A percentile compares a stretch with the other conserved stretches of the same genome.
Evolutionary conservation across 2,329 filamentous ascomycete genomes (phyloP).

Genomic region (Mycocentrospora acerina): DNA sequence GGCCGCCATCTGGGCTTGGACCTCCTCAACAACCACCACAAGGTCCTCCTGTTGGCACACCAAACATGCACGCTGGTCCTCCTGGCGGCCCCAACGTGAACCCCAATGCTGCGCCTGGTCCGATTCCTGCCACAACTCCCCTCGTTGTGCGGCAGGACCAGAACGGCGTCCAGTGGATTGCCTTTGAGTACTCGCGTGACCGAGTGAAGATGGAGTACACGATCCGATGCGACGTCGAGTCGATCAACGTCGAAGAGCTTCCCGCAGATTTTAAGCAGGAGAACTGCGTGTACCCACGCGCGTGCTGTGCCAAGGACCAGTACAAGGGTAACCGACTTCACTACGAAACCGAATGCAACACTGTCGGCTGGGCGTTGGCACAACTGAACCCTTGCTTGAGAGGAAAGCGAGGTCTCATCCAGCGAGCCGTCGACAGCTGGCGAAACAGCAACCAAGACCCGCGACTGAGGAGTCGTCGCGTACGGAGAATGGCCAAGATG

Average conservation of each 20-base stretch:
- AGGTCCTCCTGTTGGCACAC: conserved; percentile 43
- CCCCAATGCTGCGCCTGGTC: conserved; percentile 88
- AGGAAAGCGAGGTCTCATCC: conserved; percentile 92
- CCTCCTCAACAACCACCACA: conserved; percentile 44
- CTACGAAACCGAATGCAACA: conserved; percentile 98
- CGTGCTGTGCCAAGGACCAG: conserved; percentile 91
- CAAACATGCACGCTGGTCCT: conserved; percentile 43
- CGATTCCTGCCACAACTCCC: conserved; percentile 94
- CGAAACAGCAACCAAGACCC: conserved; percentile 98
- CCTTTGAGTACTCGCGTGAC: conserved; percentile 96
- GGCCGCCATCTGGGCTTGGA: conserved; percentile 53
- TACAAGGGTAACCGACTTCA: conserved; percentile 94
- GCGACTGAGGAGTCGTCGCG: conserved; percentile 82
- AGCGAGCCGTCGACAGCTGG: conserved; percentile 97
- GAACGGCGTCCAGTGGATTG: conserved; percentile 98
- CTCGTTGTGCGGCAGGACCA: conserved; percentile 91
- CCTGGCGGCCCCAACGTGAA: conserved; percentile 62
- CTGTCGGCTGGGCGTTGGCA: conserved; percentile 97
- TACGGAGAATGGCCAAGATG: conserved; percentile 95
- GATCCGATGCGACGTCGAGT: conserved; percentile 96
- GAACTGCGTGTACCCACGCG: conserved; percentile 96
- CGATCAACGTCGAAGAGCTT: conserved; percentile 85
- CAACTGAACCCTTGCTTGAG: conserved; percentile 88
- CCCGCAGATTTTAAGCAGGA: conserved; percentile 91
- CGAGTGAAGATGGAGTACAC: conserved; percentile 99